phyloP scores from a whole-genome alignment of 108 stramenopile genomes.

The Fistulifera pelliculosa region DNA sequence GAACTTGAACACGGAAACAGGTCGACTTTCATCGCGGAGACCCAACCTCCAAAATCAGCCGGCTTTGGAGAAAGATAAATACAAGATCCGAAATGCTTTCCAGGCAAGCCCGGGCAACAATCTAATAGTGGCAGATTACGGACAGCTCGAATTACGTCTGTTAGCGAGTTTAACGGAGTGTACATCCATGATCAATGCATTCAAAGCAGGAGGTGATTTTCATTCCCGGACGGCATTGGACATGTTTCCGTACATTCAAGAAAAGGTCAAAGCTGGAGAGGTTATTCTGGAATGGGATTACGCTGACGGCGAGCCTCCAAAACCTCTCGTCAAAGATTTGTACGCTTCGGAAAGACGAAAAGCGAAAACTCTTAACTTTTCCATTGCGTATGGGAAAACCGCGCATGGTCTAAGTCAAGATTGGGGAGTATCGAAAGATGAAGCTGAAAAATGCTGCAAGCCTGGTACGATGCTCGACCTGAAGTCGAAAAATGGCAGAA shows the following conservation, averaged over 20 bases:
- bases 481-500: slow-evolving; percentile 95
- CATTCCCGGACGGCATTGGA: slow-evolving; percentile 96
- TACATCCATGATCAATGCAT: slow-evolving; percentile 95
- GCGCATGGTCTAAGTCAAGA: slow-evolving; percentile 93
- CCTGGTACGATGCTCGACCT: slow-evolving; percentile 94
- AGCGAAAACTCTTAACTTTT: slow-evolving; percentile 98
- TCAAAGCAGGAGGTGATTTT: slow-evolving; percentile 95
- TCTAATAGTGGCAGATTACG: slow-evolving; percentile 98
- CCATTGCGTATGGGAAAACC: slow-evolving; percentile 99
- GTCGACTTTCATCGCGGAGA: slow-evolving; percentile 88
- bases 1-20: slow-evolving; percentile 99
- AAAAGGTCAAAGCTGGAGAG: slow-evolving; percentile 90
- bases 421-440: slow-evolving; percentile 85
- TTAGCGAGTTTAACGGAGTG: slow-evolving; percentile 96
- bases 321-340: slow-evolving; percentile 94
- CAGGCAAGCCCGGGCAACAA: slow-evolving; percentile 82
- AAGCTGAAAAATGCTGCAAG: slow-evolving; percentile 90
- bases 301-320: slow-evolving; percentile 80
- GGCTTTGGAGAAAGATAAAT: slow-evolving; percentile 95
- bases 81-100: slow-evolving; percentile 91
- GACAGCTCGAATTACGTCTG: slow-evolving; percentile 95
- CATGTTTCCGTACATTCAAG: slow-evolving; percentile 94
- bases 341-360: slow-evolving; percentile 96
- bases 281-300: slow-evolving; percentile 97
- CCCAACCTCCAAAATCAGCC: slow-evolving; percentile 99